Conservation (phyloP, 345 rosid genomes). For the Moricandia arvensis region DNA sequence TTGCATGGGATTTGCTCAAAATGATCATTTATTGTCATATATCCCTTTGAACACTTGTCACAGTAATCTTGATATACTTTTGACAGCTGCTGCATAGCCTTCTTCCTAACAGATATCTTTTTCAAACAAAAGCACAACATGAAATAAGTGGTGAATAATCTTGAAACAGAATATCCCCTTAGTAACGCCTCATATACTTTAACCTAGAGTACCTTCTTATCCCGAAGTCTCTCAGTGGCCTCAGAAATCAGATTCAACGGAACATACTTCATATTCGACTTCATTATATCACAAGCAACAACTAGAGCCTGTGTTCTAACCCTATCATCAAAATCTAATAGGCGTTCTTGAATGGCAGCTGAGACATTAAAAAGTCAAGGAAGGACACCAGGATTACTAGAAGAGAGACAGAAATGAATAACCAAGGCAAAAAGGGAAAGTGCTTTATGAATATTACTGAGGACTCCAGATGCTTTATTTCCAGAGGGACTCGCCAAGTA, state of each 20-base stretch:
- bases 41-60: constrained; percentile 65
- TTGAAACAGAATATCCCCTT: not conserved
- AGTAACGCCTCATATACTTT: constrained; percentile 4
- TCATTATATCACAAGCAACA: constrained; percentile 76
- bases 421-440: constrained; percentile 15
- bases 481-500: constrained; percentile 60
- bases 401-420: constrained; percentile 26
- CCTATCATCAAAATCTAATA: constrained; percentile 81
- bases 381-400: constrained; percentile 24
- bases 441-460: constrained; percentile 46
- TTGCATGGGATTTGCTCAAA: constrained; percentile 90
- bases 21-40: constrained; percentile 49
- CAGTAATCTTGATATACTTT: constrained; percentile 83
- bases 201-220: constrained; percentile 69
- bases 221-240: constrained; percentile 80
- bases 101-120: constrained; percentile 84
- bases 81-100: constrained; percentile 72
- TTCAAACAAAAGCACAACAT: constrained; percentile 29
- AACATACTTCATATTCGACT: constrained; percentile 48
- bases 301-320: constrained; percentile 77
- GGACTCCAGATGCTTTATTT: constrained; percentile 57
- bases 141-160: constrained; percentile 10
- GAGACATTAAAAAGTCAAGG: constrained; percentile 33
- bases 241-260: constrained; percentile 58
- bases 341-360: constrained; percentile 79